phyloP scores from a whole-genome alignment of 306 rosid species.

The Malus asiatica region DNA sequence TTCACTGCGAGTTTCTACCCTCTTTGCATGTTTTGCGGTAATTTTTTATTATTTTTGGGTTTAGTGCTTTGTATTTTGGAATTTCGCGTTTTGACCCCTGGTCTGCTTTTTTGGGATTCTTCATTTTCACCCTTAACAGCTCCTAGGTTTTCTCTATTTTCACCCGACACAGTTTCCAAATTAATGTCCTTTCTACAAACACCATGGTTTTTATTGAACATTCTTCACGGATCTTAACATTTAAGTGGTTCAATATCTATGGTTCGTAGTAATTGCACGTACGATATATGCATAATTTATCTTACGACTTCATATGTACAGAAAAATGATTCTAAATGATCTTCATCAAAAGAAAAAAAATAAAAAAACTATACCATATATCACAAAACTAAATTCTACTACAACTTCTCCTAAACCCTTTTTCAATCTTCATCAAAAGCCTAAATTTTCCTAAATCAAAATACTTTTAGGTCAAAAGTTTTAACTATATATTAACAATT shows the following conservation, averaged over 20 bases:
- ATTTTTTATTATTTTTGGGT: not conserved
- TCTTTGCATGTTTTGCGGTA: conserved; percentile 3
- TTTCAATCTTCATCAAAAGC: not conserved
- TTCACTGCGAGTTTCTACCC: not conserved
- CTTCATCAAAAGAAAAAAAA: too few species aligned
- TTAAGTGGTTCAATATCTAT: too few species aligned
- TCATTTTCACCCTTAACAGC: not conserved
- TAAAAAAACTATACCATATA: too few species aligned
- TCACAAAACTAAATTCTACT: not conserved
- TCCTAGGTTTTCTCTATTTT: not conserved
- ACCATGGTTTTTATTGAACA: not conserved
- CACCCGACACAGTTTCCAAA: not conserved
- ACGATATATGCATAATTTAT: too few species aligned
- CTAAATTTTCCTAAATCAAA: not conserved
- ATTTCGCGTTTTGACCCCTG: not conserved
- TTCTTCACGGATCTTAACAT: too few species aligned
- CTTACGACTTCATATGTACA: too few species aligned
- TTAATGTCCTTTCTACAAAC: too few species aligned
- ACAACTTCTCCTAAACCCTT: not conserved
- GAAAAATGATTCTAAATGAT: too few species aligned
- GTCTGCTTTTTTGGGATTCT: not conserved
- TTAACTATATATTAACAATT: not conserved
- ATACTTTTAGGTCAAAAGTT: not conserved
- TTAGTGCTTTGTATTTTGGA: not conserved
- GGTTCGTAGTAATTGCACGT: too few species aligned